Conservation (phyloP, 2,329 filamentous ascomycete genomes). For the Knoxdaviesia proteae region DNA sequence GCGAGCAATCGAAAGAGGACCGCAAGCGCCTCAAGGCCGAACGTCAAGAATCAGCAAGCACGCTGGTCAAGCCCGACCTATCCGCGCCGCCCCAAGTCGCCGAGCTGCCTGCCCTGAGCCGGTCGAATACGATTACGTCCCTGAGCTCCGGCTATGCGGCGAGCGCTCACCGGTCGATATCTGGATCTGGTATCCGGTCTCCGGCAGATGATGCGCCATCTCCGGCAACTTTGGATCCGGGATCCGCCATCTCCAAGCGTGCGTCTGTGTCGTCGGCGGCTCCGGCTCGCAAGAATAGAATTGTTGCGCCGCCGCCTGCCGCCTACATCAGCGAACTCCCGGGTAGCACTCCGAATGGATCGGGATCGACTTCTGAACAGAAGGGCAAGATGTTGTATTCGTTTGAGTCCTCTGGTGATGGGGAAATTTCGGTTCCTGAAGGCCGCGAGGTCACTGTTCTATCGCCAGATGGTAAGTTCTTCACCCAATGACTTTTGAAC, state of each 20-base stretch:
- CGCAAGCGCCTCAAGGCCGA: constrained; percentile 82
- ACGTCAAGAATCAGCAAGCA: constrained; percentile 59
- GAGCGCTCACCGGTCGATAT: constrained; percentile 56
- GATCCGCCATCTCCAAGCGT: constrained; percentile 8
- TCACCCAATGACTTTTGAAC: neutral
- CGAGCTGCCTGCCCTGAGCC: constrained; percentile 46
- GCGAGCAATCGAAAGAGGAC: constrained; percentile 83
- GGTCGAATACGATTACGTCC: constrained; percentile 78
- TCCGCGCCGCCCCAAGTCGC: constrained; percentile 28
- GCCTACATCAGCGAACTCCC: constrained; percentile 56
- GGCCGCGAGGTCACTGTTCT: constrained; percentile 58
- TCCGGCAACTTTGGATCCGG: constrained; percentile 7
- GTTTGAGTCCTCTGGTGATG: constrained; percentile 62
- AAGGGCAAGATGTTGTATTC: constrained; percentile 77
- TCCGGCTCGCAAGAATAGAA: constrained; percentile 38
- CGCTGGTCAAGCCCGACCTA: constrained; percentile 27
- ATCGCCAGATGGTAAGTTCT: constrained; percentile 64
- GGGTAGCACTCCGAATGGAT: constrained; percentile 25
- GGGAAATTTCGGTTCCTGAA: constrained; percentile 63
- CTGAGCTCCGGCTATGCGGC: constrained; percentile 73
- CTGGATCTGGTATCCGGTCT: constrained; percentile 32
- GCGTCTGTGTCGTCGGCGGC: constrained; percentile 5
- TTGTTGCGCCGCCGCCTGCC: constrained; percentile 72
- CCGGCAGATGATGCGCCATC: constrained; percentile 26
- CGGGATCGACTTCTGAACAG: constrained; percentile 20